phyloP scores from a whole-genome alignment of 164 flowering plant species.

The Vitis riparia region DNA sequence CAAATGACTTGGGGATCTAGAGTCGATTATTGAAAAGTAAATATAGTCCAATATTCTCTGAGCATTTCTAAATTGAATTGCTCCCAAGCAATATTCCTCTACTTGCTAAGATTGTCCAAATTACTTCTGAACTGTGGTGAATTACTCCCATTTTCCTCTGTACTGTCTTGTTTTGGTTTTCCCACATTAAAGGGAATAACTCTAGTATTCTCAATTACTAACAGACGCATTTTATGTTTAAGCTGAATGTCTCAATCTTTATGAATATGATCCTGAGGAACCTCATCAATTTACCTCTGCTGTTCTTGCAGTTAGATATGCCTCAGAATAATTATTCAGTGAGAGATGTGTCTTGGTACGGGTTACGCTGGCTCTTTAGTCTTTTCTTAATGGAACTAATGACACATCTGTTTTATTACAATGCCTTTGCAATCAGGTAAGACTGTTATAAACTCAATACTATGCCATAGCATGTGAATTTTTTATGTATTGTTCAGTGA shows the following conservation, averaged over 20 bases:
- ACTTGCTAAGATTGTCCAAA: too few relatives aligned
- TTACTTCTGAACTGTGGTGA: too few relatives aligned
- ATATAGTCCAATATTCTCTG: too few relatives aligned
- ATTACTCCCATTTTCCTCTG: too few relatives aligned
- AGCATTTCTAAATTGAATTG: too few relatives aligned
- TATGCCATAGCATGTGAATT: not conserved
- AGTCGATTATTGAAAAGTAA: too few relatives aligned
- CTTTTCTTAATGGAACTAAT: constrained; percentile 81
- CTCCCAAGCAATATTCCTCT: too few relatives aligned
- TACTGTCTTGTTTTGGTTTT: too few relatives aligned
- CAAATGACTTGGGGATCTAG: too few relatives aligned
- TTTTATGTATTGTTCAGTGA: constrained; percentile 9
- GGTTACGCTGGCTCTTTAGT: constrained; percentile 73
- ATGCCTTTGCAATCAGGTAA: constrained; percentile 91
- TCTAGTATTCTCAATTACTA: too few relatives aligned
- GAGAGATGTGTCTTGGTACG: constrained; percentile 60
- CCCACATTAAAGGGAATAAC: too few relatives aligned
- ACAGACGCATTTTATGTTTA: not conserved
- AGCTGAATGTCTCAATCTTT: not conserved
- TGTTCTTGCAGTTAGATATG: constrained; percentile 64
- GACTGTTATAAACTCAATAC: constrained; percentile 2
- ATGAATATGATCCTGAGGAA: not conserved
- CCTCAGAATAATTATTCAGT: constrained; percentile 63
- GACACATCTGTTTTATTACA: constrained; percentile 81
- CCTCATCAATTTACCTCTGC: not conserved